Evolutionary conservation across 148 eudicot genomes (phyloP).

Genomic region (Spergularia marina): DNA sequence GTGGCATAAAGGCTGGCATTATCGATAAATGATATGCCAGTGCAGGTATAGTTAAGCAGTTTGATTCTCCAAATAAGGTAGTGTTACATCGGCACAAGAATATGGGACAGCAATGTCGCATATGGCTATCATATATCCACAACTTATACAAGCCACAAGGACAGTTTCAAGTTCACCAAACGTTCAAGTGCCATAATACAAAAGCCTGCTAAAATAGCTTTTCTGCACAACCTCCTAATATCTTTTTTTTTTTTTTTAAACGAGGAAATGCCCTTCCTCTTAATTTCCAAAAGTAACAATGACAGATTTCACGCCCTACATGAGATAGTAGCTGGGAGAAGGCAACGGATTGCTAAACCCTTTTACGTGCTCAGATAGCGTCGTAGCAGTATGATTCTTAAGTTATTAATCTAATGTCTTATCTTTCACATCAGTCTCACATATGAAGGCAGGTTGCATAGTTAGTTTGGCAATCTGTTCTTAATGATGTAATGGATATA

Average conservation of each 20-base stretch:
- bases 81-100: neutral
- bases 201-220: too few relatives aligned
- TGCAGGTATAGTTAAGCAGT: neutral
- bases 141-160: neutral
- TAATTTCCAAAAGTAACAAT: neutral
- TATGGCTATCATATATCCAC: neutral
- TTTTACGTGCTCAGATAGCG: neutral
- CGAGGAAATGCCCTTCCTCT: neutral
- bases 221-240: too few relatives aligned
- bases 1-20: neutral
- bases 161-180: conserved; percentile 1
- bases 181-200: neutral
- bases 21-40: neutral
- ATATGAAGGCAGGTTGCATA: conserved; percentile 2
- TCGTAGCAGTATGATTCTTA: neutral
- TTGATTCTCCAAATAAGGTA: neutral
- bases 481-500: neutral
- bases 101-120: neutral
- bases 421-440: neutral
- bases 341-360: neutral
- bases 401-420: neutral
- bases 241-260: too few relatives aligned
- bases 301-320: neutral
- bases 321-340: neutral
- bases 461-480: neutral